Evolutionary conservation across 2,329 filamentous ascomycete species (phyloP).

Genomic region (Catunica adiposa): DNA sequence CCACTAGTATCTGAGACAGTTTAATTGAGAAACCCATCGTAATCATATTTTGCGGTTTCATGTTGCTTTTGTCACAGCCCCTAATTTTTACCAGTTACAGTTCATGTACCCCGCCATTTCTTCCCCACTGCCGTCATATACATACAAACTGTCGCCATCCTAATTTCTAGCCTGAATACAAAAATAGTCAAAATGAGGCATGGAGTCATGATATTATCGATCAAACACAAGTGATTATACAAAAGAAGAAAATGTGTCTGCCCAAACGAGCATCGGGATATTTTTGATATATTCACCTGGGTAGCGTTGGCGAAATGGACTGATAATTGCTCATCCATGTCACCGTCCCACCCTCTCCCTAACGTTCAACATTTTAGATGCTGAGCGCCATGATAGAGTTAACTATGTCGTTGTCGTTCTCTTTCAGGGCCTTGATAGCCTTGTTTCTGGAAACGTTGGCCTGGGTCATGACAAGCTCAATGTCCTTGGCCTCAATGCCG

Average conservation of each 20-base stretch:
- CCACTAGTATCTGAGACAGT: no score
- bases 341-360: background rate
- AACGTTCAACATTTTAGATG: slow-evolving; percentile 35
- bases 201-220: background rate
- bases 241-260: background rate
- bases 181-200: background rate
- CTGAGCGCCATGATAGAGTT: slow-evolving; percentile 99
- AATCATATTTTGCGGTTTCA: no score
- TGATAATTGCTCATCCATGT: background rate
- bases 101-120: background rate
- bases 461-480: slow-evolving; percentile 97
- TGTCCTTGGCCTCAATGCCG: slow-evolving; percentile 96
- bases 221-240: background rate
- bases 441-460: slow-evolving; percentile 94
- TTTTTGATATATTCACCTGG: slow-evolving; percentile 4
- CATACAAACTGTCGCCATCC: background rate
- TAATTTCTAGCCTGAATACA: background rate
- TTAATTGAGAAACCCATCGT: no score
- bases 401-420: slow-evolving; percentile 99
- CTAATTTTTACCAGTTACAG: background rate
- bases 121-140: background rate
- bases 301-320: background rate
- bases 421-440: slow-evolving; percentile 94
- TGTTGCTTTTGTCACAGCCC: no score
- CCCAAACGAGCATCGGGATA: slow-evolving; percentile 1